Evolutionary conservation across 179 eudicot genomes (phyloP).

Genomic region (Spinacia oleracea): DNA sequence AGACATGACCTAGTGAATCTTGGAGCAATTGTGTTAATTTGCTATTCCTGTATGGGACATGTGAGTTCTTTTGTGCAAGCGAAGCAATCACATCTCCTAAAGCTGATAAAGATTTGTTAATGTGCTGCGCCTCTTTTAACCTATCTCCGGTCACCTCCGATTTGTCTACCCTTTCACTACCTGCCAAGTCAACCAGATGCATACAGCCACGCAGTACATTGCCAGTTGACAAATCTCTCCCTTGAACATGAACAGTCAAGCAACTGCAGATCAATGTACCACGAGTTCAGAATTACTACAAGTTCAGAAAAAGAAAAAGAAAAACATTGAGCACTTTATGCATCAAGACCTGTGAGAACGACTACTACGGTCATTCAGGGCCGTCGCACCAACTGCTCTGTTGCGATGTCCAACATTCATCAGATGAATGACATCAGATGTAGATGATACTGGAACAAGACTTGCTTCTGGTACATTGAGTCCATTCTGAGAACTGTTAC

Average conservation of each 20-base stretch:
- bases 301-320: not conserved
- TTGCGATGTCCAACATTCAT: conserved; percentile 90
- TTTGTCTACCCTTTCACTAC: conserved; percentile 96
- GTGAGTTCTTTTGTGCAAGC: conserved; percentile 89
- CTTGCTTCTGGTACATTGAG: conserved; percentile 95
- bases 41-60: conserved; percentile 95
- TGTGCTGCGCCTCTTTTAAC: conserved; percentile 96
- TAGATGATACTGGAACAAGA: conserved; percentile 74
- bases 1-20: conserved; percentile 81
- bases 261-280: conserved; percentile 53
- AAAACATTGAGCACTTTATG: not conserved
- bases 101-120: conserved; percentile 92
- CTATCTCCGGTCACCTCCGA: conserved; percentile 97
- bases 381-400: conserved; percentile 93
- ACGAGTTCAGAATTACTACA: not conserved
- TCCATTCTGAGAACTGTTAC: conserved; percentile 87
- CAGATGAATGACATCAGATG: conserved; percentile 79
- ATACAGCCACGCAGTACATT: conserved; percentile 83
- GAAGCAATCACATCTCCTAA: conserved; percentile 95
- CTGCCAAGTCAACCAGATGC: conserved; percentile 98
- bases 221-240: conserved; percentile 86
- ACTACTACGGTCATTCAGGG: conserved; percentile 94
- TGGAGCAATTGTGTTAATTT: conserved; percentile 94
- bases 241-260: conserved; percentile 96
- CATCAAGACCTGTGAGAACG: conserved; percentile 85